Evolutionary conservation across 305 asterid genomes (phyloP).

Genomic region (Rubia tinctorum): DNA sequence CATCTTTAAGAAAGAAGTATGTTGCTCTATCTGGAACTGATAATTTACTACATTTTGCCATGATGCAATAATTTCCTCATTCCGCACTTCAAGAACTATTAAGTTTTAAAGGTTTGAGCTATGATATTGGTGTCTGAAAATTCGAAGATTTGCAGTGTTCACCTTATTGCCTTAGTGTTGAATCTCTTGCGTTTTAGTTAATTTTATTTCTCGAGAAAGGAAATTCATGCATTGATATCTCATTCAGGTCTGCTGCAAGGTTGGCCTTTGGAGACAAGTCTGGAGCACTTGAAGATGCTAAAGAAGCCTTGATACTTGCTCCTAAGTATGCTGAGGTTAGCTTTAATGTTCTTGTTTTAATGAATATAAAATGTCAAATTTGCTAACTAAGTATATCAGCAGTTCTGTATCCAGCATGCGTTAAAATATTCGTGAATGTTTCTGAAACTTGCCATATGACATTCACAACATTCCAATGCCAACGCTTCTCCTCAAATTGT

Average conservation of each 20-base stretch:
- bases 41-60: not conserved
- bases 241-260: conserved; percentile 59
- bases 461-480: not conserved
- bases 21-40: not conserved
- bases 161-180: not conserved
- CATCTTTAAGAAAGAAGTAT: not conserved
- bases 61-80: not conserved
- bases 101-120: not conserved
- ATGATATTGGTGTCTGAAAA: not conserved
- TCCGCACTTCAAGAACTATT: not conserved
- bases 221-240: not conserved
- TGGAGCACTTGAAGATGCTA: conserved; percentile 74
- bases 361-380: not conserved
- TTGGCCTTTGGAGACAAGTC: conserved; percentile 52
- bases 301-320: conserved; percentile 57
- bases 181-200: not conserved
- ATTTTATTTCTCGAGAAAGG: not conserved
- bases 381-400: not conserved
- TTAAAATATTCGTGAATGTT: not conserved
- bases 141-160: not conserved
- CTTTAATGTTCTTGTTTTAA: conserved; percentile 1
- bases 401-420: not conserved
- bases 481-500: not conserved
- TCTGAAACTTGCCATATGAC: not conserved
- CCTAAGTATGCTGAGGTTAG: conserved; percentile 59